A percentile compares a stretch with the other conserved stretches of the same genome.
Conservation (phyloP, 1,284 basidiomycete species). For the Sanghuangporus baumii region DNA sequence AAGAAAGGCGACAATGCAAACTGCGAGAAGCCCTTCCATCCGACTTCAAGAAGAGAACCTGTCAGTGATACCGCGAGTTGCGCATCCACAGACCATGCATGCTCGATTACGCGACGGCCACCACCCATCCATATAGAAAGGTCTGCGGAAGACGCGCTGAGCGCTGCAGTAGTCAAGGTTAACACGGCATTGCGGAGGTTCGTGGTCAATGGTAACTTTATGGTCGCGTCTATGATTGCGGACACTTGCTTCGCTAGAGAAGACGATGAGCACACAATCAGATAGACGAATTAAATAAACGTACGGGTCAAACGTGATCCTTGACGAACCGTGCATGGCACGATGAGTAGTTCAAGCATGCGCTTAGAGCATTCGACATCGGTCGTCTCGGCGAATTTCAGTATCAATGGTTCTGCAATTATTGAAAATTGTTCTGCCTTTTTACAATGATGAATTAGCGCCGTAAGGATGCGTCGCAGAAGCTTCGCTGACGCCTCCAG, state of each 20-base stretch:
- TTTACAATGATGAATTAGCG: slow-evolving; percentile 77
- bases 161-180: slow-evolving; percentile 31
- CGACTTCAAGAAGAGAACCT: slow-evolving; percentile 52
- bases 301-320: slow-evolving; percentile 57
- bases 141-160: slow-evolving; percentile 54
- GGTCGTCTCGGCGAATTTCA: slow-evolving; percentile 26
- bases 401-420: slow-evolving; percentile 49
- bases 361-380: slow-evolving; percentile 31
- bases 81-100: slow-evolving; percentile 32
- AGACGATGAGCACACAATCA: background rate
- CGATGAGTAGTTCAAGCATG: slow-evolving; percentile 33
- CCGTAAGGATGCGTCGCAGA: slow-evolving; percentile 67
- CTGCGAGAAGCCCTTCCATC: slow-evolving; percentile 71
- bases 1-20: slow-evolving; percentile 53
- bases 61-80: slow-evolving; percentile 48
- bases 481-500: slow-evolving; percentile 46
- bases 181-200: slow-evolving; percentile 40
- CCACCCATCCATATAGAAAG: slow-evolving; percentile 58
- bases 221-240: slow-evolving; percentile 39
- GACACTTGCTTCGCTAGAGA: slow-evolving; percentile 43
- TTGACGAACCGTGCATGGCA: slow-evolving; percentile 54
- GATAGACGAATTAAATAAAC: slow-evolving; percentile 22
- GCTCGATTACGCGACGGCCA: slow-evolving; percentile 55
- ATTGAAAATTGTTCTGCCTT: slow-evolving; percentile 56
- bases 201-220: slow-evolving; percentile 33